phyloP scores from a whole-genome alignment of 2,329 filamentous ascomycete genomes.

The Gyromitra esculenta region DNA sequence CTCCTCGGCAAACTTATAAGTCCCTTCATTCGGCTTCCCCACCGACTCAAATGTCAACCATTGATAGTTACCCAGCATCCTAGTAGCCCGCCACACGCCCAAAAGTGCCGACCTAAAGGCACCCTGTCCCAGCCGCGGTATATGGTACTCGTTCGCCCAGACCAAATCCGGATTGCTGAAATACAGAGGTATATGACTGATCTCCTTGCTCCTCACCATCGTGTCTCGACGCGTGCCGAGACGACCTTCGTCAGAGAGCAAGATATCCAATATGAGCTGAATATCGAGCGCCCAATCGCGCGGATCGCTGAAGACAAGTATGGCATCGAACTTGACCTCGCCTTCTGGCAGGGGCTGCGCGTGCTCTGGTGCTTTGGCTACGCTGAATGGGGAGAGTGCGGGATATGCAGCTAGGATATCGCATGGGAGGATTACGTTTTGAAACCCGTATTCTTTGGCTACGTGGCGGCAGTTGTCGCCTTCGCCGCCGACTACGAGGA shows the following conservation, averaged over 20 bases:
- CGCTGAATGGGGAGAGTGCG: constrained; percentile 83
- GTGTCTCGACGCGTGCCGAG: constrained; percentile 72
- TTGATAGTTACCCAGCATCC: constrained; percentile 45
- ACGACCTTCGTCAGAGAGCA: constrained; percentile 80
- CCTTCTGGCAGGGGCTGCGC: constrained; percentile 61
- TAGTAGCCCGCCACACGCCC: constrained; percentile 72
- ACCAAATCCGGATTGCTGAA: constrained; percentile 91
- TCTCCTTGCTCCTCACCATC: constrained; percentile 65
- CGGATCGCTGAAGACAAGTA: constrained; percentile 95
- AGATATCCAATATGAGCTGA: constrained; percentile 82
- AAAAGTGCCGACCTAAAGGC: constrained; percentile 84
- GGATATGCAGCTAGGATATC: constrained; percentile 81
- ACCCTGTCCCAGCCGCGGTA: constrained; percentile 89
- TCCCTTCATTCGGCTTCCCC: constrained; percentile 81
- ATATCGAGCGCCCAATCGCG: constrained; percentile 92
- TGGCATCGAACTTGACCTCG: constrained; percentile 76
- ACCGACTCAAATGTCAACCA: constrained; percentile 73
- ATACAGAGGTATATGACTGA: constrained; percentile 78
- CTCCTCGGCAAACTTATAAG: constrained; percentile 85
- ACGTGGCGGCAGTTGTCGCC: constrained; percentile 45
- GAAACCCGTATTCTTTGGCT: constrained; percentile 71
- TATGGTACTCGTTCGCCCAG: constrained; percentile 85
- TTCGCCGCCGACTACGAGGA: constrained; percentile 76
- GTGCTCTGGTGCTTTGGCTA: constrained; percentile 58
- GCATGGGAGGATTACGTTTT: constrained; percentile 81